Percentiles rank a stretch among this genome's conserved stretches.
Evolutionary conservation across 2,329 filamentous ascomycete genomes (phyloP).

Genomic region (Talaromyces amestolkiae): DNA sequence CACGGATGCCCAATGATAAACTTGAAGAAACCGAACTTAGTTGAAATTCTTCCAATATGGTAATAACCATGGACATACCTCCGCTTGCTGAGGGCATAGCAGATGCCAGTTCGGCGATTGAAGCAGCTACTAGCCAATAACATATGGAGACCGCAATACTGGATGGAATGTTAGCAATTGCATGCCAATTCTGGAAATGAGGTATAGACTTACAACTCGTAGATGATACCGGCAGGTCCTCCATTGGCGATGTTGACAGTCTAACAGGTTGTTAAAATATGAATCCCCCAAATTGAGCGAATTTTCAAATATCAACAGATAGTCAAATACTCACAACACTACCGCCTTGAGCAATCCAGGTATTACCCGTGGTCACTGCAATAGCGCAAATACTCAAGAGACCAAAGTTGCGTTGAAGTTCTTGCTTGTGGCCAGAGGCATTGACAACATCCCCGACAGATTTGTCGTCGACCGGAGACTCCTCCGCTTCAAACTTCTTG

Average conservation of each 20-base stretch:
- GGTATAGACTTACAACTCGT: conserved; percentile 52
- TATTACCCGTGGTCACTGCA: conserved; percentile 63
- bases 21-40: conserved; percentile 25
- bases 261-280: conserved; percentile 25
- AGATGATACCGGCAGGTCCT: conserved; percentile 60
- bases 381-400: conserved; percentile 59
- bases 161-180: conserved; percentile 21
- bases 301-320: not conserved
- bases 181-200: too few species aligned
- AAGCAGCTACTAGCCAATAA: conserved; percentile 59
- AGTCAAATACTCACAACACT: conserved; percentile 52
- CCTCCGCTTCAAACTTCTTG: conserved; percentile 27
- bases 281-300: not conserved
- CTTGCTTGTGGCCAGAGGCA: conserved; percentile 62
- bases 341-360: conserved; percentile 63
- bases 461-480: conserved; percentile 28
- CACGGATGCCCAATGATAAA: conserved; percentile 62
- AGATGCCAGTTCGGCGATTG: conserved; percentile 60
- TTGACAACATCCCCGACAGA: conserved; percentile 52
- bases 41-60: not conserved
- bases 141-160: conserved; percentile 49
- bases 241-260: conserved; percentile 59
- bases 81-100: conserved; percentile 61
- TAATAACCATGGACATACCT: conserved; percentile 28
- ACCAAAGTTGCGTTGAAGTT: conserved; percentile 62